A percentile compares a stretch with the other conserved stretches of the same genome.
Evolutionary conservation across 2,329 filamentous ascomycete species (phyloP).

Genomic region (Dactylonectria macrodidyma): DNA sequence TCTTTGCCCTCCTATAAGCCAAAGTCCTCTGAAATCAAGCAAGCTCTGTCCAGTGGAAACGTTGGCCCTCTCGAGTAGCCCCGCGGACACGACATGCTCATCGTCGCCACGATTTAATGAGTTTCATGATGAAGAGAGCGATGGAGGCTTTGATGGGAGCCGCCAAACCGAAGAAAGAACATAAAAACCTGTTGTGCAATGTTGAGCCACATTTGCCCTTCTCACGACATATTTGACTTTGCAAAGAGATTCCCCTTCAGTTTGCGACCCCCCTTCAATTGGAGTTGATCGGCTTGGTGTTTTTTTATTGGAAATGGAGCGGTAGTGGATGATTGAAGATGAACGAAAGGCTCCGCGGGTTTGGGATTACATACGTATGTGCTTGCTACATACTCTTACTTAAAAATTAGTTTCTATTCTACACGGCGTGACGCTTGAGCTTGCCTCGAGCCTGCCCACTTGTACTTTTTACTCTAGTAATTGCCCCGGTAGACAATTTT

Average conservation of each 20-base stretch:
- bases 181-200: constrained; percentile 42
- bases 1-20: constrained; percentile 55
- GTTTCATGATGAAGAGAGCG: constrained; percentile 47
- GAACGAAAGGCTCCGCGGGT: constrained; percentile 41
- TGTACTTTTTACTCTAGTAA: constrained; percentile 48
- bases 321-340: constrained; percentile 33
- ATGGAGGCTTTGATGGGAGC: constrained; percentile 31
- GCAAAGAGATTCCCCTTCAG: constrained; percentile 40
- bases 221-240: constrained; percentile 44
- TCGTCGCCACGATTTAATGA: constrained; percentile 55
- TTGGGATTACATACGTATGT: constrained; percentile 41
- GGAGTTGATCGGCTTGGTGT: constrained; percentile 50
- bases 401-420: constrained; percentile 49
- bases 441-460: constrained; percentile 37
- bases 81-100: constrained; percentile 35
- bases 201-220: constrained; percentile 44
- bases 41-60: constrained; percentile 46
- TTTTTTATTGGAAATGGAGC: constrained; percentile 39
- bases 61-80: constrained; percentile 26
- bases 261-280: constrained; percentile 33
- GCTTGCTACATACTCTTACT: constrained; percentile 35
- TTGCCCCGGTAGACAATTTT: constrained; percentile 54
- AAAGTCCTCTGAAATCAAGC: constrained; percentile 30
- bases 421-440: constrained; percentile 38
- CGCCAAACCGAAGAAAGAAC: constrained; percentile 22